Conservation (phyloP, 192 early-diverging fungal genomes). For the Umbelopsis ramanniana region DNA sequence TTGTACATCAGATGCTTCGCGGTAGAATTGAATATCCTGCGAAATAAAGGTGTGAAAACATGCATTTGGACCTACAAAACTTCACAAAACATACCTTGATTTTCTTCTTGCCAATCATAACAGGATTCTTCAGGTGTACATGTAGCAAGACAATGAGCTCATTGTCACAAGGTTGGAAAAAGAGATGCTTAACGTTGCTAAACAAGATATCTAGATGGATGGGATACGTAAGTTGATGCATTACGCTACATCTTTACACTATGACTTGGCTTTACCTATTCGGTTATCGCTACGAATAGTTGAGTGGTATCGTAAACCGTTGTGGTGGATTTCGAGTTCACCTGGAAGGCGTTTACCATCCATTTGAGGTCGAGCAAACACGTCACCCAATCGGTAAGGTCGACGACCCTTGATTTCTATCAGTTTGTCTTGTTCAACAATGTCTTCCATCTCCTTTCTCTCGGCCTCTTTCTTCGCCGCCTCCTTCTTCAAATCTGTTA, state of each 20-base stretch:
- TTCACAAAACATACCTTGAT: conserved; percentile 58
- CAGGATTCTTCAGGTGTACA: conserved; percentile 93
- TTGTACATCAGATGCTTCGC: conserved; percentile 91
- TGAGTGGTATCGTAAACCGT: conserved; percentile 92
- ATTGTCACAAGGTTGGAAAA: conserved; percentile 98
- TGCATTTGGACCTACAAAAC: not conserved
- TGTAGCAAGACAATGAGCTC: conserved; percentile 96
- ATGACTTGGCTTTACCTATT: not conserved
- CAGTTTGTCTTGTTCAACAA: conserved; percentile 93
- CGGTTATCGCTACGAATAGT: conserved; percentile 65
- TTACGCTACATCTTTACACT: not conserved
- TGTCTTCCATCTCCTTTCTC: conserved; percentile 93
- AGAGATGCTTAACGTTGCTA: conserved; percentile 96
- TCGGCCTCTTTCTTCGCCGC: conserved; percentile 93
- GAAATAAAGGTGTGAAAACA: not conserved
- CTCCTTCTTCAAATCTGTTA: conserved; percentile 92
- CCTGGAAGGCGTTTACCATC: conserved; percentile 92
- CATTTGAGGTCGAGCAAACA: conserved; percentile 88
- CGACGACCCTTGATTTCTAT: conserved; percentile 76
- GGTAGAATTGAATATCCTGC: conserved; percentile 97
- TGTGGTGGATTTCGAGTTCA: conserved; percentile 96
- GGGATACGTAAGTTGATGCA: not conserved
- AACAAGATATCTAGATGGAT: conserved; percentile 80
- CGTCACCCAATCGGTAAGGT: conserved; percentile 82
- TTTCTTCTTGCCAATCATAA: conserved; percentile 99